phyloP scores from a whole-genome alignment of 2,329 filamentous ascomycete genomes.

The Parastagonospora avenae region DNA sequence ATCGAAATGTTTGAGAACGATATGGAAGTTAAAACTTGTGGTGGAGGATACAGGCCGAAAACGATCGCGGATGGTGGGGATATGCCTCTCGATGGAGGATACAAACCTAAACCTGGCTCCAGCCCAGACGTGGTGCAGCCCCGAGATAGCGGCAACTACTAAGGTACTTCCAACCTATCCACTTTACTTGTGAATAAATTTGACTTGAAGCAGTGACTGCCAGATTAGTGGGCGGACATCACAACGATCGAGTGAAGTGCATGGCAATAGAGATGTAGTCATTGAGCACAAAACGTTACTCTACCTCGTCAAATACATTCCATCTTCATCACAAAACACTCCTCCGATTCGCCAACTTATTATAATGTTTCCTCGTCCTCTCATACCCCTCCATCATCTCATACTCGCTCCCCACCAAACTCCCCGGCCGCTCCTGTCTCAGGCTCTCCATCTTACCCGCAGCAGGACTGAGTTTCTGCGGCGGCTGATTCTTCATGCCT shows the following conservation, averaged over 20 bases:
- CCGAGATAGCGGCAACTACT: too few relatives aligned
- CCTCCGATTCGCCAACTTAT: slow-evolving; percentile 43
- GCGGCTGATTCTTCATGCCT: slow-evolving; percentile 15
- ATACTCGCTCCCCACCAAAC: slow-evolving; percentile 28
- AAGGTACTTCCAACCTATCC: too few relatives aligned
- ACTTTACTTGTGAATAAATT: too few relatives aligned
- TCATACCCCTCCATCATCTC: slow-evolving; percentile 44
- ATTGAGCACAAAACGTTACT: background rate
- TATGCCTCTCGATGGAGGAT: background rate
- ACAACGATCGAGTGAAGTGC: too few relatives aligned
- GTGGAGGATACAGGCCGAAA: background rate
- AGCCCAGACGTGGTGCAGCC: too few relatives aligned
- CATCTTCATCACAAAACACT: slow-evolving; percentile 38
- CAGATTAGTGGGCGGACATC: too few relatives aligned
- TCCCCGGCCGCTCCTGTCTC: slow-evolving; percentile 21
- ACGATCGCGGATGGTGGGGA: background rate
- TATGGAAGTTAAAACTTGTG: too few relatives aligned
- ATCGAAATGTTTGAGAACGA: too few relatives aligned
- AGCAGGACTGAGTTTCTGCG: slow-evolving; percentile 18
- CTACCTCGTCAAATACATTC: background rate
- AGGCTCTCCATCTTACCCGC: slow-evolving; percentile 24
- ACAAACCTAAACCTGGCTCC: background rate
- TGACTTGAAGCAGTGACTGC: too few relatives aligned
- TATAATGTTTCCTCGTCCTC: slow-evolving; percentile 40
- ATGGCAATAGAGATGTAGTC: background rate